Evolutionary conservation across 2,329 filamentous ascomycete genomes (phyloP), one percentile per base, ranked within the genome.

Genomic region (Pseudogymnoascus pannorum): DNA sequence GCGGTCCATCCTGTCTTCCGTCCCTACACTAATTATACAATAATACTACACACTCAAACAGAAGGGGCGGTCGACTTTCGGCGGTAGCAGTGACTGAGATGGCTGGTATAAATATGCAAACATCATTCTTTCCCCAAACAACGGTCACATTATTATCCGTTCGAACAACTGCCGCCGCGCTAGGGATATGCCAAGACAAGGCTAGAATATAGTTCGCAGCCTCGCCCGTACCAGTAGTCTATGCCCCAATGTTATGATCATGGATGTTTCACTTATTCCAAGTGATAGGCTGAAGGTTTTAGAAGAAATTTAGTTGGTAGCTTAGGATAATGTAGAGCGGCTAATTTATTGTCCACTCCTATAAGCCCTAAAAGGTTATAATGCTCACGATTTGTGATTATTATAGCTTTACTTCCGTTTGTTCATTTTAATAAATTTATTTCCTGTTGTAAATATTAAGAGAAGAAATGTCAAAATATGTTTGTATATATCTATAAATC

Each of bases 141-240:
- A 29, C 44, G n/a, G 29, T 12, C n/a, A 31, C 9, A 54, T 54
- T 54, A 54, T 54, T 54, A 54, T 54, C 24, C 44, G 24, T 18
- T 11, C 44, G 5, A 16, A 24, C 24, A 11, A 16, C n/a, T n/a
- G 44, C 24, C 24, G 24, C 44, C 44, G 14, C 44, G 44, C 44
- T 54, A 54, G 24, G n/a, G 24, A 18, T 26, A 6, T 54, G 44
- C 44, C 44, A 54, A 54, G 44, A 54, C 44, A 54, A 54, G 44
- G 44, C 44, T 54, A 24, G 3, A 3, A 26, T 29, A 51, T 29
- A 16, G n/a, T 26, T 16, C 8, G 5, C n/a, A 54, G 44, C 44
- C 44, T 29, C n/a, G 24, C 44, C 24, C n/a, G 8, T 29, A 4
- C 6, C 7, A 51, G 9, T 4, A 6, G 14, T 22, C 14, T 29